Evolutionary conservation across 805 yeast species (phyloP).

Genomic region (Sungouiella blattae): DNA sequence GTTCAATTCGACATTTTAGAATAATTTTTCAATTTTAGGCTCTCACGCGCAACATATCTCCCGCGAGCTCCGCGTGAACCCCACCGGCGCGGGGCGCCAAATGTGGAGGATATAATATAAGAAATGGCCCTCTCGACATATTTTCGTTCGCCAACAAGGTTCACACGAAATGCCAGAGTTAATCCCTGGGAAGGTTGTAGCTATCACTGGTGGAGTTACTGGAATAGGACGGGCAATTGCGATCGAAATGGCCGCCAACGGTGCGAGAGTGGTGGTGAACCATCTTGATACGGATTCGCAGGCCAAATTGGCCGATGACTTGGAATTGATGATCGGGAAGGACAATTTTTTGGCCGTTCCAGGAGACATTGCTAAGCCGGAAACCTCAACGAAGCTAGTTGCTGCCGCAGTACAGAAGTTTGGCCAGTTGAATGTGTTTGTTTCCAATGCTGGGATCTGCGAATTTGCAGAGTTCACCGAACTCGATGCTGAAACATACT

Average conservation of each 20-base stretch:
- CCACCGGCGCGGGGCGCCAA: no score
- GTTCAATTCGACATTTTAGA: no score
- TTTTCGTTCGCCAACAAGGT: no score
- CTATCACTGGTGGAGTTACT: slow-evolving; percentile 44
- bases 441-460: slow-evolving; percentile 48
- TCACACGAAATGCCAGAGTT: no score
- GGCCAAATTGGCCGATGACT: slow-evolving; percentile 15
- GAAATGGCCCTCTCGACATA: no score
- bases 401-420: slow-evolving; percentile 30
- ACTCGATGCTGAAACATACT: no score
- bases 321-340: slow-evolving; percentile 21
- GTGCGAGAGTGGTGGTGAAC: slow-evolving; percentile 40
- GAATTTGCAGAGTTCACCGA: no score
- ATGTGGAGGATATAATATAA: no score
- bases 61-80: no score
- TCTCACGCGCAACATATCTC: no score
- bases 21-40: no score
- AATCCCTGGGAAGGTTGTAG: slow-evolving; percentile 29
- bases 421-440: slow-evolving; percentile 39
- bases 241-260: slow-evolving; percentile 36
- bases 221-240: slow-evolving; percentile 48
- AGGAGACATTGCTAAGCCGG: slow-evolving; percentile 44
- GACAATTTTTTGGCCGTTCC: slow-evolving; percentile 31
- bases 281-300: slow-evolving; percentile 27
- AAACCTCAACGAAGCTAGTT: slow-evolving; percentile 30